Percentiles rank a stretch among this genome's conserved stretches.
Conservation (phyloP, 306 rosid genomes). For the Dryas octopetala region DNA sequence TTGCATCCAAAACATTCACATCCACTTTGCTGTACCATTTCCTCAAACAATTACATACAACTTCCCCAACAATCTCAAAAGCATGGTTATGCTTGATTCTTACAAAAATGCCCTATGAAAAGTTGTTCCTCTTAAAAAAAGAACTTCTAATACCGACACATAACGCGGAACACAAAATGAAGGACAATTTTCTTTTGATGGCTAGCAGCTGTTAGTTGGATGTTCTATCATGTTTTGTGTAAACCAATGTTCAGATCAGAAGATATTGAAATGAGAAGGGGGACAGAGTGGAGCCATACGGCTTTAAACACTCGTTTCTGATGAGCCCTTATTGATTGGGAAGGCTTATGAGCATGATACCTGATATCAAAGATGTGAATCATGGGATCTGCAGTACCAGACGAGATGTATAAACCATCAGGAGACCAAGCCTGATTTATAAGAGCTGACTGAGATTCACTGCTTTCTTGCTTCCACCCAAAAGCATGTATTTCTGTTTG, state of each 20-base stretch:
- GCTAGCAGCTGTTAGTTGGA: not conserved
- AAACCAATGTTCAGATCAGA: conserved; percentile 86
- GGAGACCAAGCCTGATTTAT: conserved; percentile 99
- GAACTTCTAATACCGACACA: not conserved
- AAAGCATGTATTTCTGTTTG: conserved; percentile 82
- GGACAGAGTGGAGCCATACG: conserved; percentile 78
- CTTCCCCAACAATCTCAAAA: not conserved
- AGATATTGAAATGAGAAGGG: conserved; percentile 85
- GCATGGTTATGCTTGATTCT: not conserved
- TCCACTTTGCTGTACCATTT: not conserved
- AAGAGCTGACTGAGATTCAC: conserved; percentile 95
- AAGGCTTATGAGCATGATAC: conserved; percentile 62
- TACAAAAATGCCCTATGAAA: not conserved
- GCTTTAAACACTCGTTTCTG: conserved; percentile 95
- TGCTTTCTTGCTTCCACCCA: conserved; percentile 98
- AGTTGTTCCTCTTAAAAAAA: not conserved
- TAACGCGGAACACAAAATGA: not conserved
- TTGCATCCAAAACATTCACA: not conserved
- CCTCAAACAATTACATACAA: not conserved
- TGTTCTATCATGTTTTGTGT: conserved; percentile 50
- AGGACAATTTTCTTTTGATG: conserved; percentile 7
- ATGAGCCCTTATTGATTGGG: conserved; percentile 84
- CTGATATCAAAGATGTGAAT: conserved; percentile 94
- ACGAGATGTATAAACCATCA: conserved; percentile 78
- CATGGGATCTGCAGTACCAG: conserved; percentile 89